phyloP scores from a whole-genome alignment of 805 yeast genomes.

The Yarrowia bubula region DNA sequence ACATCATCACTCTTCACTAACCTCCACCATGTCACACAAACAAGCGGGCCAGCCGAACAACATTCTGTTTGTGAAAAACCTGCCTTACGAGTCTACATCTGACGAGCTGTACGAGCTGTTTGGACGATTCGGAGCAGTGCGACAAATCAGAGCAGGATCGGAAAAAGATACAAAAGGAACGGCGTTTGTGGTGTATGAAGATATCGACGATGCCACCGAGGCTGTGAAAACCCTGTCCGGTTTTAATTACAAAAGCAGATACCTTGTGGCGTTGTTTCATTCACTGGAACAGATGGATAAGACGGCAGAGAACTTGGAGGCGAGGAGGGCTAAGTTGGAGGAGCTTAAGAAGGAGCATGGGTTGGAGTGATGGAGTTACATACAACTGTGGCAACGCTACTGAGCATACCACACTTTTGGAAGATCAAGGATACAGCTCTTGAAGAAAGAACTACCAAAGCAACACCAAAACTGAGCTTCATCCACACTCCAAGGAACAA shows the following conservation, averaged over 20 bases:
- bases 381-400: too few relatives aligned
- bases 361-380: conserved; percentile 32
- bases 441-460: neutral
- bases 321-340: conserved; percentile 37
- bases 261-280: conserved; percentile 52
- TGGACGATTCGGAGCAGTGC: conserved; percentile 55
- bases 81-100: conserved; percentile 51
- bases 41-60: conserved; percentile 36
- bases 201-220: conserved; percentile 47
- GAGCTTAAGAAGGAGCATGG: conserved; percentile 34
- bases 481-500: too few relatives aligned
- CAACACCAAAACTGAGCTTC: neutral
- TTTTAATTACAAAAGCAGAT: conserved; percentile 56
- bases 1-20: neutral
- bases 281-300: conserved; percentile 44
- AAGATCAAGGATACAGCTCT: too few relatives aligned
- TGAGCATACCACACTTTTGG: too few relatives aligned
- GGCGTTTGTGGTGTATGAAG: conserved; percentile 55
- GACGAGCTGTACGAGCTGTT: conserved; percentile 52
- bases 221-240: conserved; percentile 61
- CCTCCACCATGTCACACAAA: conserved; percentile 7
- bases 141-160: conserved; percentile 52
- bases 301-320: conserved; percentile 38
- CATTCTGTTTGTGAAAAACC: conserved; percentile 54
- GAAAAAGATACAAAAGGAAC: conserved; percentile 48